Percentiles rank a stretch among this genome's conserved stretches.
These are phyloP conservation scores for Hymenoscyphus scutula DNA, from an alignment of 2,329 filamentous ascomycete species.

Conservation along the genomic window DNA sequence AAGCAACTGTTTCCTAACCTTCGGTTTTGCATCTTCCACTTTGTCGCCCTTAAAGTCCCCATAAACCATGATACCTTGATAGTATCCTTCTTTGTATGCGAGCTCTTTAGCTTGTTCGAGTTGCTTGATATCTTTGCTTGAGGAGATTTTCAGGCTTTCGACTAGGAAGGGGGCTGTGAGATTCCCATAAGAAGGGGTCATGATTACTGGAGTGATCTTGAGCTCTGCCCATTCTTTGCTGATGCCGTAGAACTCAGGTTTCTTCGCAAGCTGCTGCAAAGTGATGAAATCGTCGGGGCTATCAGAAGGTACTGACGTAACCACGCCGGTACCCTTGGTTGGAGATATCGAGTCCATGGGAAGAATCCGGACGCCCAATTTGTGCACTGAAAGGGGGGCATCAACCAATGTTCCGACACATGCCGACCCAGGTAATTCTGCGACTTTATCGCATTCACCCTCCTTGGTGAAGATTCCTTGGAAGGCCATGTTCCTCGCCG, in stretches of 20 bases:
- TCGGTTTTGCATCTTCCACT: slow-evolving; percentile 82
- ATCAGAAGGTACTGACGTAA: slow-evolving; percentile 93
- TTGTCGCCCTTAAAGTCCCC: slow-evolving; percentile 86
- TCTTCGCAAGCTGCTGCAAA: slow-evolving; percentile 84
- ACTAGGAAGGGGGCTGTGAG: slow-evolving; percentile 79
- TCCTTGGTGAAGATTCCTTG: slow-evolving; percentile 81
- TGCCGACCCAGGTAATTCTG: slow-evolving; percentile 72
- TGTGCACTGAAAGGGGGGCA: slow-evolving; percentile 84
- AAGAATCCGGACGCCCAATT: slow-evolving; percentile 78
- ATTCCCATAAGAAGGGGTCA: slow-evolving; percentile 84
- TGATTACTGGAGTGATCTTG: slow-evolving; percentile 84
- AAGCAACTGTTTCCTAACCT: too few relatives aligned
- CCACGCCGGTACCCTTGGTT: slow-evolving; percentile 93
- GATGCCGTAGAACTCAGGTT: slow-evolving; percentile 93
- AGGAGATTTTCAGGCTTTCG: slow-evolving; percentile 93
- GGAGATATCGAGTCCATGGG: slow-evolving; percentile 94
- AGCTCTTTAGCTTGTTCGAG: slow-evolving; percentile 92
- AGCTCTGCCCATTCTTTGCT: slow-evolving; percentile 94
- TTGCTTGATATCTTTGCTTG: slow-evolving; percentile 89
- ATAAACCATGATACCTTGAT: slow-evolving; percentile 85
- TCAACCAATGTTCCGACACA: slow-evolving; percentile 86
- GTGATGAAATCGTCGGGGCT: slow-evolving; percentile 95
- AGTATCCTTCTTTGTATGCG: slow-evolving; percentile 96
- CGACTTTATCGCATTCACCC: slow-evolving; percentile 70
- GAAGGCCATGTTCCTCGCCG: slow-evolving; percentile 93